phyloP scores from a whole-genome alignment of 169 alveolate genomes.

The Babesia bigemina region DNA sequence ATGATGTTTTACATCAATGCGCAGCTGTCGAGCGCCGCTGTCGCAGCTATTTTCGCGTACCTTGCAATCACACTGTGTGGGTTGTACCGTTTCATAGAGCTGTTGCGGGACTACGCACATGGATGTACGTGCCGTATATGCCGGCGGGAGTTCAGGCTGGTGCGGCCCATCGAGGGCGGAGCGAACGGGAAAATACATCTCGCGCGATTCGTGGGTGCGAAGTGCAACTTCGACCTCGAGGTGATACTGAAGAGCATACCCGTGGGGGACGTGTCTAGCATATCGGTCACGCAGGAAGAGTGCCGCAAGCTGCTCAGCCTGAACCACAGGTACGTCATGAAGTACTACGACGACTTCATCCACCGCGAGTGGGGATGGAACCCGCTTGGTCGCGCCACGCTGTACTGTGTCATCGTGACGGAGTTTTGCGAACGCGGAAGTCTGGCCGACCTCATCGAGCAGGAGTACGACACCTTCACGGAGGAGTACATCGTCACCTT shows the following conservation, averaged over 20 bases:
- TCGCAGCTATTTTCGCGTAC: slow-evolving; percentile 2
- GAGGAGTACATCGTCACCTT: slow-evolving; percentile 24
- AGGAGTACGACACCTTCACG: slow-evolving; percentile 13
- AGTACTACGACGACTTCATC: slow-evolving; percentile 28
- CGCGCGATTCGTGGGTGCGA: slow-evolving; percentile 8
- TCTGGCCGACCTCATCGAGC: slow-evolving; percentile 30
- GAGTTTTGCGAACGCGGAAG: slow-evolving; percentile 22
- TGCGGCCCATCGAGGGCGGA: slow-evolving; percentile 6
- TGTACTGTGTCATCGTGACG: slow-evolving; percentile 29
- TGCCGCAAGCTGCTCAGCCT: slow-evolving; percentile 31
- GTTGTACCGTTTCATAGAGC: slow-evolving; percentile 9
- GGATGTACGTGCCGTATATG: slow-evolving; percentile 29
- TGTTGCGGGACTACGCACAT: neutral
- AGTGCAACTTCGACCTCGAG: neutral
- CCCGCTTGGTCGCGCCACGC: neutral
- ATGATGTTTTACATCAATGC: slow-evolving; percentile 9
- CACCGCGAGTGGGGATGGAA: slow-evolving; percentile 37
- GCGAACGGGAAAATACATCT: slow-evolving; percentile 18
- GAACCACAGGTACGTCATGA: slow-evolving; percentile 26
- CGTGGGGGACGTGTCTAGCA: slow-evolving; percentile 5
- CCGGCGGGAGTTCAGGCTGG: slow-evolving; percentile 4
- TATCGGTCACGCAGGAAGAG: slow-evolving; percentile 22
- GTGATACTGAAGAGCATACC: slow-evolving; percentile 19
- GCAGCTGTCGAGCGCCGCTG: neutral
- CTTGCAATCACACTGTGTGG: slow-evolving; percentile 10